phyloP scores from a whole-genome alignment of 2,329 filamentous ascomycete species.

The Decorospora gaudefroyi region DNA sequence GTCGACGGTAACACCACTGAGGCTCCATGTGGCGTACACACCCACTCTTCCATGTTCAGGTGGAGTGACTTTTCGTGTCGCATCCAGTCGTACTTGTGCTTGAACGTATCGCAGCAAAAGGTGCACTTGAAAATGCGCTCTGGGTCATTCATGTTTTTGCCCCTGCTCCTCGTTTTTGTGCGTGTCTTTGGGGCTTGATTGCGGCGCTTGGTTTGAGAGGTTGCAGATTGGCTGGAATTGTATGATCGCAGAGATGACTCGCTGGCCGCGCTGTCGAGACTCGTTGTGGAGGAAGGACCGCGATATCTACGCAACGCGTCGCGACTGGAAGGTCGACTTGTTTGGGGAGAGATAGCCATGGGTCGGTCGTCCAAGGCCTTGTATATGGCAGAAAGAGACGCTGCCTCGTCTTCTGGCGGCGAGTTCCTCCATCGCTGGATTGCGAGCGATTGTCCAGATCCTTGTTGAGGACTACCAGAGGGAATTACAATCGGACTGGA shows the following conservation, averaged over 20 bases:
- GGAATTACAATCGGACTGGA: constrained; percentile 19
- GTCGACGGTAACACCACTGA: constrained; percentile 59
- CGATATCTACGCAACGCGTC: constrained; percentile 34
- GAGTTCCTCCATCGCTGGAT: constrained; percentile 69
- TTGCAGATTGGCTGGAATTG: constrained; percentile 50
- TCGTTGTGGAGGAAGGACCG: constrained; percentile 53
- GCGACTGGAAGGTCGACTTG: constrained; percentile 30
- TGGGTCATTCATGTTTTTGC: constrained; percentile 13
- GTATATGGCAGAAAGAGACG: constrained; percentile 64
- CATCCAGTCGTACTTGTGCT: constrained; percentile 38
- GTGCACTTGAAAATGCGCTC: constrained; percentile 36
- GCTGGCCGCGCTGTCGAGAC: constrained; percentile 51
- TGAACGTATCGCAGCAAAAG: constrained; percentile 38
- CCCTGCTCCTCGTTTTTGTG: constrained; percentile 7
- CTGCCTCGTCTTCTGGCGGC: constrained; percentile 68
- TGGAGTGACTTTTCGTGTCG: constrained; percentile 38
- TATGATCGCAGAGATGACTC: constrained; percentile 53
- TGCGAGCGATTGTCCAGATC: constrained; percentile 37
- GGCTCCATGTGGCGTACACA: constrained; percentile 60
- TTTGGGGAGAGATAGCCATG: constrained; percentile 9
- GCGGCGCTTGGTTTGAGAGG: constrained; percentile 50
- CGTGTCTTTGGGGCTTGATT: constrained; percentile 13
- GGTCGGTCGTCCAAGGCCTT: constrained; percentile 55
- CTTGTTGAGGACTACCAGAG: background rate
- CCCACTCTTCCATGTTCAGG: constrained; percentile 41